phyloP scores from a whole-genome alignment of 78 protist species.

The Anaeramoeba flamelloides region DNA sequence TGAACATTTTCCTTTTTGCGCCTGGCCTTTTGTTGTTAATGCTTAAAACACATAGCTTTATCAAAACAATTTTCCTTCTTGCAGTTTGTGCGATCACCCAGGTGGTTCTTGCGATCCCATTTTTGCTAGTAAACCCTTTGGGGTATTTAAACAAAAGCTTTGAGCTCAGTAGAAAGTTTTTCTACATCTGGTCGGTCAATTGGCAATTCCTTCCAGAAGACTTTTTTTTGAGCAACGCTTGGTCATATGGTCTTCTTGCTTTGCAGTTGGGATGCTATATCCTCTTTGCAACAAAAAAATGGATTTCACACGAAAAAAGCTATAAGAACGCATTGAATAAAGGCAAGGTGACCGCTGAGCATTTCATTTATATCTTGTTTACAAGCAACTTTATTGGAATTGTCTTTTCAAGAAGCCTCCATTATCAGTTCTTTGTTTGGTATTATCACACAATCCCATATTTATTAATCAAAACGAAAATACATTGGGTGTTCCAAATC shows the following conservation, averaged over 20 bases:
- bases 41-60: conserved; percentile 31
- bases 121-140: conserved; percentile 26
- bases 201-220: conserved; percentile 46
- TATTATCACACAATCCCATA: conserved; percentile 64
- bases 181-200: conserved; percentile 72
- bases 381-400: conserved; percentile 63
- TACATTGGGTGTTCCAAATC: too few species aligned
- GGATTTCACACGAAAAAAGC: too few species aligned
- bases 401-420: conserved; percentile 60
- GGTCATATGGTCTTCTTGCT: conserved; percentile 30
- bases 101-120: conserved; percentile 47
- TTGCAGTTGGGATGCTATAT: conserved; percentile 23
- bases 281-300: conserved; percentile 12
- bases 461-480: too few species aligned
- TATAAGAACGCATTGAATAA: too few species aligned
- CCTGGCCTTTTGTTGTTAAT: conserved; percentile 48
- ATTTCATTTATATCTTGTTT: conserved; percentile 37
- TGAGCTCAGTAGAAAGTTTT: conserved; percentile 45
- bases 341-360: too few species aligned
- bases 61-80: conserved; percentile 21
- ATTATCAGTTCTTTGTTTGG: conserved; percentile 81
- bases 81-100: neutral
- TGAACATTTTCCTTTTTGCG: conserved; percentile 61
- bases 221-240: conserved; percentile 11
- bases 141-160: conserved; percentile 47